Base-by-base conservation (phyloP, 345 rosid species). In the Rhizophora apiculata region DNA sequence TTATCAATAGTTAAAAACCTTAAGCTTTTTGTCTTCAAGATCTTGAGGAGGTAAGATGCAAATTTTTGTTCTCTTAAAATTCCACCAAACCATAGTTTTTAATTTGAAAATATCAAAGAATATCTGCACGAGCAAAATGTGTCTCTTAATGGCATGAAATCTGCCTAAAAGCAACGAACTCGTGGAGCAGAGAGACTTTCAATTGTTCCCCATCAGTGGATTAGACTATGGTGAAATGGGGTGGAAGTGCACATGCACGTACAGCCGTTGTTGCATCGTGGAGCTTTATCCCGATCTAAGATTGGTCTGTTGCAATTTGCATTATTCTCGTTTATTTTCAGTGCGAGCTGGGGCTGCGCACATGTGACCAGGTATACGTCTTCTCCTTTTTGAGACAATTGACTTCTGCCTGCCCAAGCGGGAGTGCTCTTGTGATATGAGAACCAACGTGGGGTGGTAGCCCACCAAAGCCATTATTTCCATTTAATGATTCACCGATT, bases 401-500 rank as follows among this genome's bases (percentile, higher is more conserved):
- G 10, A 64, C 43, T 46, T 34, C 1, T 24, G 11, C 64, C 1
- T 24, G 11, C 64, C 51, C 64, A 48, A 59, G 74, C 60, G 76
- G 75, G 5, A 11, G 64, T 24, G 70, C 0, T 43, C 13, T 39
- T 39, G 4, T 57, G 37, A 52, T 68, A 64, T 73, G 54, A 43
- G 55, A 52, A 64, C 55, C 73, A 32, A 56, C 11, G 13, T 51
- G 56, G 69, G 69, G 76, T 72, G 72, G 81, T n/a, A 68, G 58
- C 77, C 76, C 74, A 73, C 76, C 18, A 58, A 34, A 63, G 72
- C 72, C 76, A 62, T 61, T 37, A 16, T 67, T 56, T 52, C 49
- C 57, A 26, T 51, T 69, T 59, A 72, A 76, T 77, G 62, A 76
- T 74, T 51, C 79, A 59, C 68, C 72, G 63, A 49, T 62, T 72